Percentiles rank a stretch among this genome's conserved stretches.
Conservation (phyloP, 257 asterid genomes). For the Nicotiana paniculata region DNA sequence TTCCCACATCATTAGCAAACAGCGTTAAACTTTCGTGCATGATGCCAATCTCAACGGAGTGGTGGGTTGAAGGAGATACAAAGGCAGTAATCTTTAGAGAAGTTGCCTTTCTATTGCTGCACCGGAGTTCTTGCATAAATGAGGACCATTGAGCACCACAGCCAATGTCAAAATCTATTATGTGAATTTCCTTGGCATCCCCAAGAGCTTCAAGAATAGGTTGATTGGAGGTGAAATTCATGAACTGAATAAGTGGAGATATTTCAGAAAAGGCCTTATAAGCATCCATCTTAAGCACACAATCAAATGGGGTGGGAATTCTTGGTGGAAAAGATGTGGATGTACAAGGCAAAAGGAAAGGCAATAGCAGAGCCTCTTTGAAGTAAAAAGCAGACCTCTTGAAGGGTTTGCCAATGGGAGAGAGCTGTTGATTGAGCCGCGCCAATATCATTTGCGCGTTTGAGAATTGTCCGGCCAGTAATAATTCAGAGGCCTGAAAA, state of each 20-base stretch:
- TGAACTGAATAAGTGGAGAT: slow-evolving; percentile 43
- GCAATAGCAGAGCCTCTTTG: slow-evolving; percentile 39
- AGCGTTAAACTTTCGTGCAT: slow-evolving; percentile 43
- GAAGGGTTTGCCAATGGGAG: slow-evolving; percentile 34
- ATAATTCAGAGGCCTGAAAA: slow-evolving; percentile 37
- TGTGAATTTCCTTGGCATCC: slow-evolving; percentile 26
- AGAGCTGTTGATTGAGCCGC: slow-evolving; percentile 55
- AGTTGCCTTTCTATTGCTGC: slow-evolving; percentile 19
- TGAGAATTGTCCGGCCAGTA: slow-evolving; percentile 40
- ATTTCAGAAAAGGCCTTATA: slow-evolving; percentile 36
- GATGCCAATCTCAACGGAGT: slow-evolving; percentile 37
- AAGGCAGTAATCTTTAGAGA: slow-evolving; percentile 45
- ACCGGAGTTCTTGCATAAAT: slow-evolving; percentile 50
- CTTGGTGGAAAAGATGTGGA: slow-evolving; percentile 14
- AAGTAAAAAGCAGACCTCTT: slow-evolving; percentile 41
- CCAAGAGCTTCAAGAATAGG: slow-evolving; percentile 42
- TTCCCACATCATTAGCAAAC: slow-evolving; percentile 39
- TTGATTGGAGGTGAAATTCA: slow-evolving; percentile 49
- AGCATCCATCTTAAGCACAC: slow-evolving; percentile 48
- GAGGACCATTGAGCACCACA: slow-evolving; percentile 62
- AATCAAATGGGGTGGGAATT: slow-evolving; percentile 33
- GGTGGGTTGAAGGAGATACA: slow-evolving; percentile 46
- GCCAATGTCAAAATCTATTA: slow-evolving; percentile 55
- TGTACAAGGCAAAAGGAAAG: slow-evolving; percentile 22
- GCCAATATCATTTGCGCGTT: slow-evolving; percentile 56